Base-by-base conservation (phyloP, 331 rosid species). In the Malus hybrid region DNA sequence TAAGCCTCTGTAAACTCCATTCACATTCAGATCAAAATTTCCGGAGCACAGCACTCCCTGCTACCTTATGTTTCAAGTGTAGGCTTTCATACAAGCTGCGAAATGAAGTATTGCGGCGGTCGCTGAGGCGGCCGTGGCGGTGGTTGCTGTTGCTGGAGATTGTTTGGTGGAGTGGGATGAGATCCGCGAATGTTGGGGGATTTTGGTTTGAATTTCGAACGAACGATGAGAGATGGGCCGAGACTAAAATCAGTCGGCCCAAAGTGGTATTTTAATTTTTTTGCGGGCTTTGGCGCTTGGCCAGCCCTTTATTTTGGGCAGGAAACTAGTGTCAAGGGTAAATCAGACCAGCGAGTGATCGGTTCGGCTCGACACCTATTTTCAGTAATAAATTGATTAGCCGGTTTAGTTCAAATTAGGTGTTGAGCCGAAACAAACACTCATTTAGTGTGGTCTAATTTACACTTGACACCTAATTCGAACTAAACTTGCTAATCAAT, bases 1-100 rank as follows among this genome's bases (percentile, higher is more conserved):
- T 90, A 94, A 72, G 87, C 70, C 44, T 94, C 99, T 15, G 97
- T 94, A 87, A 94, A 94, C 91, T 91, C 97, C 96, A 94, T 92
- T 20, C 13, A 59, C 28, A 1, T 19, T 59, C 68, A 42, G 68
- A 60, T 60, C 68, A 39, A 42, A 39, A 60, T 14, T 4, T 42
- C 16, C 9, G 56, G 56, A 50, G n/a, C 63, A 10, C 48, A 29
- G 22, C 48, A 13, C 39, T 62, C 24, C 34, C 24, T 13, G n/a
- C 65, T 60, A 60, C 8, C 33, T 24, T 62, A 59, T 22, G 2
- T 9, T 4, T 59, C 65, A 59, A 62, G 1, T 28, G 56, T 50
- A 50, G 56, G 56, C 18, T 18, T 18, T 61, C 66, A 22, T n/a
- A 59, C 1, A 7, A 59, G 29, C 29, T 5, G 0, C 12, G 16